A percentile compares a stretch with the other conserved stretches of the same genome.
Conservation (phyloP, 192 early-diverging fungal species). For the Chytriomyces sp. region DNA sequence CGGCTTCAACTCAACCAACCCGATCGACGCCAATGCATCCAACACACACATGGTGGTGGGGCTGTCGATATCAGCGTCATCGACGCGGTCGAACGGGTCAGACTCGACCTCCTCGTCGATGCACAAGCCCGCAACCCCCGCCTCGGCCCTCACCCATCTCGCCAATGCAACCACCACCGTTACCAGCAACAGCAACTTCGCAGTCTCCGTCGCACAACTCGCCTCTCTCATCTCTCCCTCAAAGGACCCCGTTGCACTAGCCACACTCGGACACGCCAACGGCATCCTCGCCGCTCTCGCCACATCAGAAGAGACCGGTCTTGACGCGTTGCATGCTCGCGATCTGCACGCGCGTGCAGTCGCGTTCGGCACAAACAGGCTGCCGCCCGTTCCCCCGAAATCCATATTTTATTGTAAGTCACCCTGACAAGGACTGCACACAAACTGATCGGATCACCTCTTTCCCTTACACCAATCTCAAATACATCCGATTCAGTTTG, state of each 20-base stretch:
- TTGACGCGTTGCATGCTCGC: neutral
- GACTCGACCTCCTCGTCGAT: no score
- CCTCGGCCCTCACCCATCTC: no score
- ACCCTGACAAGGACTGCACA: neutral
- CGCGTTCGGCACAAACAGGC: slow-evolving; percentile 45
- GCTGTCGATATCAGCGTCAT: no score
- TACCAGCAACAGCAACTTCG: slow-evolving; percentile 21
- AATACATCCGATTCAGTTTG: slow-evolving; percentile 16
- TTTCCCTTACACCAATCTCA: neutral
- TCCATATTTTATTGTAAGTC: slow-evolving; percentile 44
- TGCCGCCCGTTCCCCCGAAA: slow-evolving; percentile 42
- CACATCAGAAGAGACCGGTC: slow-evolving; percentile 4
- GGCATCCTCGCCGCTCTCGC: slow-evolving; percentile 8
- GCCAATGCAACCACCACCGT: no score
- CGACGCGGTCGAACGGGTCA: no score
- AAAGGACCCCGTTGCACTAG: slow-evolving; percentile 45
- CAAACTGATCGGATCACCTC: neutral
- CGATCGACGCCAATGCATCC: no score
- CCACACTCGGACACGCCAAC: slow-evolving; percentile 1
- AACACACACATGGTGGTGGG: no score
- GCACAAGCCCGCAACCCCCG: no score
- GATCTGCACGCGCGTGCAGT: neutral
- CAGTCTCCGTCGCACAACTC: slow-evolving; percentile 31
- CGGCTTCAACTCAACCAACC: no score
- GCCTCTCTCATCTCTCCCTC: slow-evolving; percentile 44